phyloP scores from a whole-genome alignment of 148 eudicot species.

The Rhododendron vialii region DNA sequence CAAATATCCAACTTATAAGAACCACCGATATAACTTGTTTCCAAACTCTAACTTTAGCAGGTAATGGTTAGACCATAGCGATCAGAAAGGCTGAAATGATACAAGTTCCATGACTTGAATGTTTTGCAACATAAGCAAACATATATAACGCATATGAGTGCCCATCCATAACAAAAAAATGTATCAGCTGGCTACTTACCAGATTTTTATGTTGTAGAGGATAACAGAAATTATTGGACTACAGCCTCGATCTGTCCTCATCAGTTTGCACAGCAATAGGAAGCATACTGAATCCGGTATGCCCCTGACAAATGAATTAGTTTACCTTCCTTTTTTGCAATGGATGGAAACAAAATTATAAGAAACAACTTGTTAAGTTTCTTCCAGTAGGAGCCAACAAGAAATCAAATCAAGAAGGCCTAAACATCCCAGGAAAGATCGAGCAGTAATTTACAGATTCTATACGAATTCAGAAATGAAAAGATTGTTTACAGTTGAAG shows the following conservation, averaged over 20 bases:
- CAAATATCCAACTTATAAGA: background rate
- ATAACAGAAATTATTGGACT: background rate
- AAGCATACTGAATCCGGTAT: background rate
- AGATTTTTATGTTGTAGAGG: background rate
- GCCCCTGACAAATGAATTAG: background rate
- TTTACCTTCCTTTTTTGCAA: background rate
- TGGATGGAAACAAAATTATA: background rate
- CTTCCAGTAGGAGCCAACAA: background rate
- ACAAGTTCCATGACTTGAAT: background rate
- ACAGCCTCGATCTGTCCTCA: background rate
- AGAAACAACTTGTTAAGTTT: background rate
- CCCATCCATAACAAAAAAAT: background rate
- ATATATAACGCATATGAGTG: background rate
- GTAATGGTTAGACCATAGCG: background rate
- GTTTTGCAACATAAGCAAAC: background rate
- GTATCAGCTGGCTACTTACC: background rate
- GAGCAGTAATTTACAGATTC: background rate
- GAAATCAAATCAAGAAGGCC: background rate
- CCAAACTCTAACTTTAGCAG: background rate
- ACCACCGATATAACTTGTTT: background rate
- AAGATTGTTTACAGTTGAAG: background rate
- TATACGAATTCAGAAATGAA: background rate
- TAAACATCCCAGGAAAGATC: background rate
- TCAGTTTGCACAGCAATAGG: slow-evolving; percentile 3
- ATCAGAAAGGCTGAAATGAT: background rate